phyloP scores from a whole-genome alignment of 2,329 filamentous ascomycete genomes.

The Tolypocladium cylindrosporum region DNA sequence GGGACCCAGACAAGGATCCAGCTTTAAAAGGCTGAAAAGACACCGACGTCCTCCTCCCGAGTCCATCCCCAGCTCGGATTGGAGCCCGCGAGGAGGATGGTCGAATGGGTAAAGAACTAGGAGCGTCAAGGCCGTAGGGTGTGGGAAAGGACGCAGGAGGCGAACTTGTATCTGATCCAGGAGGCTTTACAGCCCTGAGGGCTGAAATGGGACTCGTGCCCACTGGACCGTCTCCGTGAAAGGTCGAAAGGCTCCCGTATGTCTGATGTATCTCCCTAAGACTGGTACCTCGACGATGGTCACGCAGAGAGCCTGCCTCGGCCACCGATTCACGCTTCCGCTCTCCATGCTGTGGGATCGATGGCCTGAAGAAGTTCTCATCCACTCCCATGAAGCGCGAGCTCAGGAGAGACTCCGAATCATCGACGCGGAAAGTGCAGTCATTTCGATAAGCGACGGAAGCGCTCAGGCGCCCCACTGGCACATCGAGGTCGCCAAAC shows the following conservation, averaged over 20 bases:
- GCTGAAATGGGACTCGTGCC: slow-evolving; percentile 82
- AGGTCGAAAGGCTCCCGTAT: slow-evolving; percentile 84
- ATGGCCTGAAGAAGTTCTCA: slow-evolving; percentile 77
- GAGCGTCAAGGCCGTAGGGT: slow-evolving; percentile 32
- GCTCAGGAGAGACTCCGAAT: slow-evolving; percentile 81
- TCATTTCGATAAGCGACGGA: slow-evolving; percentile 78
- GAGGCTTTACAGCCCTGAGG: slow-evolving; percentile 56
- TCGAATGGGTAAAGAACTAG: slow-evolving; percentile 45
- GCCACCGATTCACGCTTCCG: slow-evolving; percentile 23
- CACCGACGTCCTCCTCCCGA: slow-evolving; percentile 65
- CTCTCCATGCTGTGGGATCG: slow-evolving; percentile 48
- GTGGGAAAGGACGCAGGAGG: slow-evolving; percentile 41
- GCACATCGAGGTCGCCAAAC: slow-evolving; percentile 78
- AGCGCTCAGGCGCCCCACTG: slow-evolving; percentile 73
- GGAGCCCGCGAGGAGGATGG: slow-evolving; percentile 20
- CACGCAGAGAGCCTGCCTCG: slow-evolving; percentile 68
- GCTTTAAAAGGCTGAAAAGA: slow-evolving; percentile 96
- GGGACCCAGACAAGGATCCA: slow-evolving; percentile 86
- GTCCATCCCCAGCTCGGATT: slow-evolving; percentile 39
- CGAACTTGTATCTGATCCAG: slow-evolving; percentile 53
- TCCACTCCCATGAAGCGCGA: slow-evolving; percentile 90
- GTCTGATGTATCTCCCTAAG: slow-evolving; percentile 61
- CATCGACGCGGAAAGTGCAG: slow-evolving; percentile 84
- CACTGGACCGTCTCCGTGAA: slow-evolving; percentile 67
- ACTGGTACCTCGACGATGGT: slow-evolving; percentile 38